Evolutionary conservation across 306 rosid genomes (phyloP).

Genomic region (Amphicarpaea edgeworthii): DNA sequence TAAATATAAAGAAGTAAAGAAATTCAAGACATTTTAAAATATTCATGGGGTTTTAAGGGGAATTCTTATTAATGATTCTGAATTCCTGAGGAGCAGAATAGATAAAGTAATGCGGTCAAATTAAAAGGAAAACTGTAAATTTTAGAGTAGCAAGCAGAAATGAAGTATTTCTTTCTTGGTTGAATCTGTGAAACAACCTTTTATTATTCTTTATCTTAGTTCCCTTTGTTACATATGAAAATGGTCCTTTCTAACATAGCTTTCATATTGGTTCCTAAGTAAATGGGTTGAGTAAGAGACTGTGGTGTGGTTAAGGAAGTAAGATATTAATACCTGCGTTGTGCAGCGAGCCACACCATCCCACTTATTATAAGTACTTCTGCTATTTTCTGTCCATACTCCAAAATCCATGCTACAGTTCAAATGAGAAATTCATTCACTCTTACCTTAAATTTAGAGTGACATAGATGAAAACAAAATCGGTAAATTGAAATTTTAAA

Average conservation of each 20-base stretch:
- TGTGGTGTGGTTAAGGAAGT: background rate
- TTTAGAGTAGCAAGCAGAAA: background rate
- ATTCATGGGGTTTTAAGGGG: conserved; percentile 6
- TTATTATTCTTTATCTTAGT: background rate
- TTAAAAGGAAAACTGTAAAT: conserved; percentile 11
- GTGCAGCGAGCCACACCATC: conserved; percentile 86
- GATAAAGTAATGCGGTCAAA: conserved; percentile 15
- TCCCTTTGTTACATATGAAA: background rate
- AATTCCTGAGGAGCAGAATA: background rate
- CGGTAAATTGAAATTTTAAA: conserved; percentile 6
- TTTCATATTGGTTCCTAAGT: background rate
- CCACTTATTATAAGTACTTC: conserved; percentile 82
- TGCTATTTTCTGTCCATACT: conserved; percentile 88
- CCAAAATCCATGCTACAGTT: conserved; percentile 87
- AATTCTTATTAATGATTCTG: background rate
- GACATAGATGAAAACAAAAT: background rate
- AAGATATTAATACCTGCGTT: conserved; percentile 62
- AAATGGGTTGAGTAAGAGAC: conserved; percentile 31
- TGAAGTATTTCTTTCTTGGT: conserved; percentile 10
- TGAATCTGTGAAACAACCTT: conserved; percentile 18
- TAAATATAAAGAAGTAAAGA: background rate
- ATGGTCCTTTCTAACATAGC: conserved; percentile 4
- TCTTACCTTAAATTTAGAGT: conserved; percentile 27
- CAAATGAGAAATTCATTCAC: conserved; percentile 41
- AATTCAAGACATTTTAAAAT: background rate